phyloP scores from a whole-genome alignment of 2,329 filamentous ascomycete genomes.

The Knoxdaviesia proteae region DNA sequence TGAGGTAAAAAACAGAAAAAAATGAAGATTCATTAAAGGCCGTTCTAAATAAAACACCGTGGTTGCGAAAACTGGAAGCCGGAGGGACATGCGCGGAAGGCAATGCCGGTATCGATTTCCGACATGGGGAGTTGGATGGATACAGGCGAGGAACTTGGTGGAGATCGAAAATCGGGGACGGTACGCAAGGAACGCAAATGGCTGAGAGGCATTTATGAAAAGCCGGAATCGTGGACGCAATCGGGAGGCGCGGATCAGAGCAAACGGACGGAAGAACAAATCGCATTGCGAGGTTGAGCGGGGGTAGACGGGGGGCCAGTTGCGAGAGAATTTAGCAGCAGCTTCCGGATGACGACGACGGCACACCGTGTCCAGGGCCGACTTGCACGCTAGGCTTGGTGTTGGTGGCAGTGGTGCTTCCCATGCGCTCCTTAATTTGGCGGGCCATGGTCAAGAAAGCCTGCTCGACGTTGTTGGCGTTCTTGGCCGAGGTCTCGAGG shows the following conservation, averaged over 20 bases:
- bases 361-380: constrained; percentile 81
- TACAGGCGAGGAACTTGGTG: too few species aligned
- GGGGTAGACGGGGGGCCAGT: too few species aligned
- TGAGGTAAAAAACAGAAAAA: constrained; percentile 1
- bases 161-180: too few species aligned
- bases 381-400: constrained; percentile 97
- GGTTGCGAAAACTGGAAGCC: too few species aligned
- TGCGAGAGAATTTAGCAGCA: constrained; percentile 51
- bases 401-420: constrained; percentile 84
- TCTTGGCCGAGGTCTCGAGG: constrained; percentile 99
- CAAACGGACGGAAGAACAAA: not conserved
- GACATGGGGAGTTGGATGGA: too few species aligned
- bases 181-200: too few species aligned
- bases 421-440: constrained; percentile 99
- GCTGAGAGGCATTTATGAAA: too few species aligned
- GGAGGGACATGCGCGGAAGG: too few species aligned
- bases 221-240: too few species aligned
- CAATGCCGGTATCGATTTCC: too few species aligned
- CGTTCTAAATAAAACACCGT: constrained; percentile 1
- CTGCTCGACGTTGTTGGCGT: constrained; percentile 98
- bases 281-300: too few species aligned
- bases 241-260: not conserved
- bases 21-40: constrained; percentile 7
- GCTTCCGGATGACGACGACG: constrained; percentile 63
- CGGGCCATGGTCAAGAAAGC: constrained; percentile 99